Conservation (phyloP, 805 yeast species). For the Isabelozyma gotoi region DNA sequence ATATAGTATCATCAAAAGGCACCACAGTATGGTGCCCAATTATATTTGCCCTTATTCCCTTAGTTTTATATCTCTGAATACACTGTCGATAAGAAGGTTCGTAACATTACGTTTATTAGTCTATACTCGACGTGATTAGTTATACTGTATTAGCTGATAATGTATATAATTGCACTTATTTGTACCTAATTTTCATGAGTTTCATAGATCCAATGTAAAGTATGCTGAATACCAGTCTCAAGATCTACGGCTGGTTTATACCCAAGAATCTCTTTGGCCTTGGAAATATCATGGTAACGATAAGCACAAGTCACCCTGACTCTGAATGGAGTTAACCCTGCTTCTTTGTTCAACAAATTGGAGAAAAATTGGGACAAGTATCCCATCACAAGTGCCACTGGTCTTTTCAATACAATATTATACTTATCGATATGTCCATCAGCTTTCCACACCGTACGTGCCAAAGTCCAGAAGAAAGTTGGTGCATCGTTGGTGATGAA, state of each 20-base stretch:
- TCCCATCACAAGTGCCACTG: conserved; percentile 80
- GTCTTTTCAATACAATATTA: conserved; percentile 67
- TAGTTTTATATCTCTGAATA: neutral
- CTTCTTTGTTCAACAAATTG: conserved; percentile 72
- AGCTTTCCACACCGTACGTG: conserved; percentile 95
- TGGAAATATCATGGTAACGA: conserved; percentile 88
- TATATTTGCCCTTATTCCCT: neutral
- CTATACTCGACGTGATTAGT: too few relatives aligned
- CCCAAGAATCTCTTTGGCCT: conserved; percentile 76
- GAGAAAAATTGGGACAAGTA: conserved; percentile 76
- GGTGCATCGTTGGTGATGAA: conserved; percentile 94
- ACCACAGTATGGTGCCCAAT: neutral
- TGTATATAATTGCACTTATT: too few relatives aligned
- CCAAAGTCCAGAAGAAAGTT: conserved; percentile 94
- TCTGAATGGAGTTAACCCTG: conserved; percentile 94
- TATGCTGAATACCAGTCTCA: conserved; percentile 75
- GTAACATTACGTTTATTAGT: neutral
- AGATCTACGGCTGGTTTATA: conserved; percentile 78
- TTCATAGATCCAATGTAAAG: conserved; percentile 90
- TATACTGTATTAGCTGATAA: too few relatives aligned
- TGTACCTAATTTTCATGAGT: conserved; percentile 12
- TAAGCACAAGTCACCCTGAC: conserved; percentile 89
- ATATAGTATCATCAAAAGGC: neutral
- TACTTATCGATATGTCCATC: conserved; percentile 79
- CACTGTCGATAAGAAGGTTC: neutral